phyloP scores from a whole-genome alignment of 1,139 yeast genomes.

The Debaryomycetaceae sp. region DNA sequence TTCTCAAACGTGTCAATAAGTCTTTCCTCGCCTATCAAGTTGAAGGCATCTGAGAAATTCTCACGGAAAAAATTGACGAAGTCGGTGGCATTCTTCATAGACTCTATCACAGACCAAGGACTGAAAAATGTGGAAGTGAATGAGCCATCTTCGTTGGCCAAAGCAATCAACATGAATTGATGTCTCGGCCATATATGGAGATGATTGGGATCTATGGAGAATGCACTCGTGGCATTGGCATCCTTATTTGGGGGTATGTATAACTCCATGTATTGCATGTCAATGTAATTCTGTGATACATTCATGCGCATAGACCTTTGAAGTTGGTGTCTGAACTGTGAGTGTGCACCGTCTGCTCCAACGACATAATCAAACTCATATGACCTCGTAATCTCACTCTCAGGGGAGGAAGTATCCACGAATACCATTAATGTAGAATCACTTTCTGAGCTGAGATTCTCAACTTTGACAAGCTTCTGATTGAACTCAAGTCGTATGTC shows the following conservation, averaged over 20 bases:
- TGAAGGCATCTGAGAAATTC: conserved; percentile 73
- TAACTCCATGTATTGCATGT: conserved; percentile 79
- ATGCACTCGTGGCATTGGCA: conserved; percentile 19
- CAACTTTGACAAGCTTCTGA: conserved; percentile 49
- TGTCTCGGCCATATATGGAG: conserved; percentile 94
- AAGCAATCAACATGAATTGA: conserved; percentile 82
- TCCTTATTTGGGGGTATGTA: conserved; percentile 58
- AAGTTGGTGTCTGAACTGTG: conserved; percentile 67
- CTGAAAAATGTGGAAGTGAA: conserved; percentile 90
- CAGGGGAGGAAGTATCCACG: neutral
- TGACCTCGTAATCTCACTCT: conserved; percentile 10
- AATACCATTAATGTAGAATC: neutral
- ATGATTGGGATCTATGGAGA: conserved; percentile 66
- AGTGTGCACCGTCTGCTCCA: conserved; percentile 88
- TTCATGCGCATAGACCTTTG: conserved; percentile 70
- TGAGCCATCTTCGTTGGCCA: conserved; percentile 81
- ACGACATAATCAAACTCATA: conserved; percentile 55
- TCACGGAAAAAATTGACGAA: conserved; percentile 52
- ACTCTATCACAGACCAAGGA: conserved; percentile 66
- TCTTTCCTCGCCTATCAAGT: conserved; percentile 59
- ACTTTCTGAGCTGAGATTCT: conserved; percentile 13
- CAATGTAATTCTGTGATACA: conserved; percentile 72
- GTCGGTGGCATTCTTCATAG: conserved; percentile 35
- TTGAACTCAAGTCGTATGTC: conserved; percentile 51
- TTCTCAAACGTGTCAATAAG: conserved; percentile 49